phyloP scores from a whole-genome alignment of 495 filamentous ascomycete species.

The Xylaria intraflava region DNA sequence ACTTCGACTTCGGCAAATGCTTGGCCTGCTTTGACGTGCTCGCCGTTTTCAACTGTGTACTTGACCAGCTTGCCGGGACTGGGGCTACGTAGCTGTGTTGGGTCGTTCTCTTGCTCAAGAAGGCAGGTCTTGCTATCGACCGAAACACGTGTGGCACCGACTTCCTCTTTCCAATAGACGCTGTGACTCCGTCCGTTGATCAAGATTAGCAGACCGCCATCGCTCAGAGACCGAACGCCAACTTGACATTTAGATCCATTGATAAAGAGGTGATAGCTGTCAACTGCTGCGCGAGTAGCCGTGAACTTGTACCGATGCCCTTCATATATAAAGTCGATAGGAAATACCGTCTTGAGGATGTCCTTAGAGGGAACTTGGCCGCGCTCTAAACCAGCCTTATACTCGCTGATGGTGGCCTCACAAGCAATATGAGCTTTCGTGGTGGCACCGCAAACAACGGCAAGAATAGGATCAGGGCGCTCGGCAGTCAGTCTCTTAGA shows the following conservation, averaged over 20 bases:
- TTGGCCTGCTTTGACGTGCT: slow-evolving; percentile 89
- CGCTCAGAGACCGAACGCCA: slow-evolving; percentile 84
- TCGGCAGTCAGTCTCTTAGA: slow-evolving; percentile 96
- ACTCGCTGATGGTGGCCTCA: slow-evolving; percentile 80
- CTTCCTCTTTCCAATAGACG: slow-evolving; percentile 99
- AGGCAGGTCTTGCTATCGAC: slow-evolving; percentile 97
- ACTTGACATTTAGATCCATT: slow-evolving; percentile 96
- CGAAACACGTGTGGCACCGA: slow-evolving; percentile 87
- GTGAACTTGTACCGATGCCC: slow-evolving; percentile 96
- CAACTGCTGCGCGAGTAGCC: slow-evolving; percentile 81
- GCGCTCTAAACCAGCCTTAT: slow-evolving; percentile 84
- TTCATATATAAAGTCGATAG: slow-evolving; percentile 98
- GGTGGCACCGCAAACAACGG: slow-evolving; percentile 88
- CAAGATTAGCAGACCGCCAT: slow-evolving; percentile 90
- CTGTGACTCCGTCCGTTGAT: slow-evolving; percentile 90
- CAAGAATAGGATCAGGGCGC: slow-evolving; percentile 84
- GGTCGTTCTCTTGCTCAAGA: slow-evolving; percentile 98
- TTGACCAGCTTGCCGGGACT: slow-evolving; percentile 98
- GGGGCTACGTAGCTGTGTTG: slow-evolving; percentile 90
- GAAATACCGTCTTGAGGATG: slow-evolving; percentile 95
- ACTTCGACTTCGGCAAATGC: slow-evolving; percentile 97
- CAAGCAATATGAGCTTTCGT: slow-evolving; percentile 92
- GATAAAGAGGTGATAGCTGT: slow-evolving; percentile 98
- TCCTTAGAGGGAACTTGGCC: slow-evolving; percentile 96
- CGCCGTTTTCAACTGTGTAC: slow-evolving; percentile 94